Conservation (phyloP, 108 stramenopile genomes). For the Cyclotella sp. region DNA sequence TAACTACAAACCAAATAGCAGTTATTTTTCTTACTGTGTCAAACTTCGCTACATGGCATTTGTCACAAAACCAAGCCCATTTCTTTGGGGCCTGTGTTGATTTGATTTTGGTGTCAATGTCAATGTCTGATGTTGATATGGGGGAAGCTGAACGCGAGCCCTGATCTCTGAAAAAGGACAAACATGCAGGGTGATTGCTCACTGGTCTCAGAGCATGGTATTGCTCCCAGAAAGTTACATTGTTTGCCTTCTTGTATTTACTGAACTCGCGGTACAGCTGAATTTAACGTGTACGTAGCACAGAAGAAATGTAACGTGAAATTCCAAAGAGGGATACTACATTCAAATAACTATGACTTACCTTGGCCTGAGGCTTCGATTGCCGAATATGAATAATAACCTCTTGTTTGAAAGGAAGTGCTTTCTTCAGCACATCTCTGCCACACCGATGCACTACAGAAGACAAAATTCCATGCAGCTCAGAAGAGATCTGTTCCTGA, state of each 20-base stretch:
- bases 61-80: constrained; percentile 52
- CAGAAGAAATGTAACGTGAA: background rate
- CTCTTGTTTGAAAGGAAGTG: constrained; percentile 69
- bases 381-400: constrained; percentile 70
- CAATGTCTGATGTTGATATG: background rate
- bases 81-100: constrained; percentile 37
- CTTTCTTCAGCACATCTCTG: constrained; percentile 51
- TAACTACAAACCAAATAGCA: background rate
- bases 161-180: constrained; percentile 3
- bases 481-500: constrained; percentile 39
- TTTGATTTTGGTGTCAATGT: constrained; percentile 6
- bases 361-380: constrained; percentile 59
- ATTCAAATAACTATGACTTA: background rate
- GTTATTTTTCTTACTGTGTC: constrained; percentile 17
- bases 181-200: constrained; percentile 70
- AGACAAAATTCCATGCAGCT: constrained; percentile 48
- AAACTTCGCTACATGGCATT: constrained; percentile 39
- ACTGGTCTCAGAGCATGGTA: constrained; percentile 59
- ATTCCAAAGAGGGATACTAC: background rate
- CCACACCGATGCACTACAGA: constrained; percentile 69
- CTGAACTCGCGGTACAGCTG: constrained; percentile 58
- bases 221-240: constrained; percentile 58
- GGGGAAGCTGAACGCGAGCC: constrained; percentile 2
- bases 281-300: background rate
- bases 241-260: constrained; percentile 30